Conservation (phyloP, 306 rosid genomes). For the Hylodesmum podocarpum region DNA sequence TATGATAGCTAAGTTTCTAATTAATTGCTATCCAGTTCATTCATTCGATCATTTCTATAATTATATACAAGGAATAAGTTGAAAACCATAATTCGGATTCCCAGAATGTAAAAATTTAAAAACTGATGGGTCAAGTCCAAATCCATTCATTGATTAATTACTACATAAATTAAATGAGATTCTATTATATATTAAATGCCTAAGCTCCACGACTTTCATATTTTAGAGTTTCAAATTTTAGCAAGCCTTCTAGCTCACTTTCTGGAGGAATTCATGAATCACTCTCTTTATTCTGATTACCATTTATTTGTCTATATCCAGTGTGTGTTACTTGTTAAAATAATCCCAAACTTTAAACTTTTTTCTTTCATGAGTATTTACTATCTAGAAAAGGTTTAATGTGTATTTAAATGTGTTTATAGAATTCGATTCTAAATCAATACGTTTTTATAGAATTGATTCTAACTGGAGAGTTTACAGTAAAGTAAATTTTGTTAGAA, state of each 20-base stretch:
- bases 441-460: no score
- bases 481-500: no score
- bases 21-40: conserved; percentile 20
- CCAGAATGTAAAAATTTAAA: conserved; percentile 6
- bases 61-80: conserved; percentile 5
- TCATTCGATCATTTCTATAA: not conserved
- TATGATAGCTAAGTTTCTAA: not conserved
- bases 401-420: no score
- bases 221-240: not conserved
- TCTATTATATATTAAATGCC: not conserved
- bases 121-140: conserved; percentile 46
- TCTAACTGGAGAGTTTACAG: no score
- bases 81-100: conserved; percentile 40
- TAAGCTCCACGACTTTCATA: not conserved
- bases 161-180: not conserved
- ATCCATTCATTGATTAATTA: conserved; percentile 30
- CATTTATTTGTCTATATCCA: not conserved
- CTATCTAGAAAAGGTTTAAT: no score
- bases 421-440: no score
- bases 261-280: not conserved
- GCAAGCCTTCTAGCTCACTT: not conserved
- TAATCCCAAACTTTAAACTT: not conserved
- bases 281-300: not conserved
- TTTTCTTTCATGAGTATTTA: not conserved
- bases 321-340: not conserved